Base-by-base conservation (phyloP, 139 green algal genomes). In the Edaphochlamys debaryana region DNA sequence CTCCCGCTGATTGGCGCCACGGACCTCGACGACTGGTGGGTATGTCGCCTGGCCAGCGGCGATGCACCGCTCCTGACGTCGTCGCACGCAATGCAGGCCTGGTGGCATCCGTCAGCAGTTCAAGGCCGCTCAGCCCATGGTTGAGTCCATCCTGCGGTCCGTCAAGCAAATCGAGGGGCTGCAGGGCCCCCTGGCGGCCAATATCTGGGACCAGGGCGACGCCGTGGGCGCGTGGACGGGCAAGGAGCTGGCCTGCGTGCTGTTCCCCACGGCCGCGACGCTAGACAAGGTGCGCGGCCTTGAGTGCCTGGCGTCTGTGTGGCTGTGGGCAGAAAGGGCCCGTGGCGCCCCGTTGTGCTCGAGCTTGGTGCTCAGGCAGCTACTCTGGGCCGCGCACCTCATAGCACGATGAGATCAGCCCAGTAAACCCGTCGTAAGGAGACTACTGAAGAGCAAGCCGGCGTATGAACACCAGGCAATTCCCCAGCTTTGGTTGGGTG, bases 1-100 rank as follows among this genome's bases (percentile, higher is more conserved):
- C 91, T 98, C 37, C 95, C 95, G 17, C 84, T 98, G 17, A 98
- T 98, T 79, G 95, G 95, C 6, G 95, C 95, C 15, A 98, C 95
- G 4, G 95, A 98, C 83, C 76, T 98, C 4, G 95, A 98, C 72
- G 95, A 98, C 87, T 98, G 94, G 95, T 94, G 67, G 60, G 76
- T 45, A 0, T 17, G 6, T 69, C 37, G 0, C 4, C 42, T 6
- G 15, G 32, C 29, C 32, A 29, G 5, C 6, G 54, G 4, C 29
- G 19, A 29, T 6, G 4, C 62, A 69, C 62, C 32, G 4, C 11
- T 6, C 62, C 6, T 4, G 30, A 69, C 30, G n/a, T 9, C 5
- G 40, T 19, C 62, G 22, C 29, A 69, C 62, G 29, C 29, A 17
- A 29, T 30, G 34, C 76, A 93, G 93, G 93, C 94, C 95, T 0